Base-by-base conservation (phyloP, 139 green algal species). In the Zygnema cylindricum region DNA sequence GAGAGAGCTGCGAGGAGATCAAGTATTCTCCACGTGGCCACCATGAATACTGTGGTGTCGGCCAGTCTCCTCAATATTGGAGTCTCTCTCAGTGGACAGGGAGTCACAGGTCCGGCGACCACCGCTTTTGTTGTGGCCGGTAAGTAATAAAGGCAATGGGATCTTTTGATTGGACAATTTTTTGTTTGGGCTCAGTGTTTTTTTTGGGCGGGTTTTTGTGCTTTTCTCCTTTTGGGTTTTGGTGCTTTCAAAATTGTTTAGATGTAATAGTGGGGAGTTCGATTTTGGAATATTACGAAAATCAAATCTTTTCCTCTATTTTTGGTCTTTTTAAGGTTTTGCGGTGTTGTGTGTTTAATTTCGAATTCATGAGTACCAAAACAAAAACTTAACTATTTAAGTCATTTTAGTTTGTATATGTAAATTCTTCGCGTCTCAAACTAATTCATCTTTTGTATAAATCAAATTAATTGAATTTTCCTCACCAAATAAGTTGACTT, bases 1-100 rank as follows among this genome's bases (percentile, higher is more conserved):
- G 87, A 92, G 76, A 33, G 87, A 38, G 75, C 87, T 30, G 81
- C 87, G 0, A 33, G 87, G 38, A 21, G 87, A 39, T 22, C 82
- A 25, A 81, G 87, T 0, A 77, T 92, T 0, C n/a, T 91, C 16
- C 92, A 95, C 55, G 84, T 91, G 21, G 69, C 42, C 21, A 92
- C 87, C 3, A 57, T 92, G 55, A 89, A 93, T 1, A 94, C 95
- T 1, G 81, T 99, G 25, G 90, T 94, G 0, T 95, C 97, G 3
- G 96, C 93, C 30, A 96, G 92, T 54, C 91, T 98, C 41, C 93
- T 98, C 38, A 99, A 99, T 88, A 89, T 98, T 49, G 97, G 96
- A 83, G 98, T 96, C 0, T 94, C 98, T 77, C 94, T 99, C 35
- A 39, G 32, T 21, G 63, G 55, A 32, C 43, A 91, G 1, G 81